Evolutionary conservation across 2,329 filamentous ascomycete species (phyloP), one percentile per base, ranked within the genome.

Genomic region (Cladorrhinum sp.): DNA sequence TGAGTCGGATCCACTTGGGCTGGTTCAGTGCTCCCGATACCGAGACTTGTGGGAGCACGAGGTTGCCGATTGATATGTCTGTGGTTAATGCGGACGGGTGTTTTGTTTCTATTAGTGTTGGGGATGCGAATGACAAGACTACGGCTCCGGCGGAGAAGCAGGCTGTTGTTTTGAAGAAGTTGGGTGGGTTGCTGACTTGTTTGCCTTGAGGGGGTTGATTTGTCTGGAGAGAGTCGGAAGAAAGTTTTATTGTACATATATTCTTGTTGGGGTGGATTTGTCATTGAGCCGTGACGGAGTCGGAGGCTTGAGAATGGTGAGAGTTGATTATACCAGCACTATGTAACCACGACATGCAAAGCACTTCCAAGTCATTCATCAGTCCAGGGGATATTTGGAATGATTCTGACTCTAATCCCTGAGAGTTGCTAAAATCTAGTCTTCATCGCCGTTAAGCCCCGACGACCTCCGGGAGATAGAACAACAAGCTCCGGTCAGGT

Each of bases 101-200:
- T 69, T 85, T 80, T 70, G 81, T 83, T 18, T 83, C 84, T 45
- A 78, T 91, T 50, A 89, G 85, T 63, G 81, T 88, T 3, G 87
- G 84, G 0, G 76, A 83, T 66, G 82, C 85, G 10, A 73, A 71
- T 2, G 81, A 85, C 60, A 90, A 89, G 80, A 78, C 78, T 1
- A 87, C 86, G 55, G 83, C 81, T 0, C 70, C 78, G 61, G 78
- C 78, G 48, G 79, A 75, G 1, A 71, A 76, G 68, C 85, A 87
- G 75, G 75, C 70, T 2, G 69, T 76, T 23, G 83, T 86, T 50
- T 59, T 82, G 64, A 69, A 78, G 18, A 85, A 82, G 71, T 66
- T 87, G 61, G 70, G 54, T 10, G 32, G 55, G n/a, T 27, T 67
- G 45, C 27, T 67, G 18, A 62, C 59, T 0, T 67, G 64, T 25